phyloP scores from a whole-genome alignment of 2,329 filamentous ascomycete species.

The Pestalotiopsis sp. region DNA sequence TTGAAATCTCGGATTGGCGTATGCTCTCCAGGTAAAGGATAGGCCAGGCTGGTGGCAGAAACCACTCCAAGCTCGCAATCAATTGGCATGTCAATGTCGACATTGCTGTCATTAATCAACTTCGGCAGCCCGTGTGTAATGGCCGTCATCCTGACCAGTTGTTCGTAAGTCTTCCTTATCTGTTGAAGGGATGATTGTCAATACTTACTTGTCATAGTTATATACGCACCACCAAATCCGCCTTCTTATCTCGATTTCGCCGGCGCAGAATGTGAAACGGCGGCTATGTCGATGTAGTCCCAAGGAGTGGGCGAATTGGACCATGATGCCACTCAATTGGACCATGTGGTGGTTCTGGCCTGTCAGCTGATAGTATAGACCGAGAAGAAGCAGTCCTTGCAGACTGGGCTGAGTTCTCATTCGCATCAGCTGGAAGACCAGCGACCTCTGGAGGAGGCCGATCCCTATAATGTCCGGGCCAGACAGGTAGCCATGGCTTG shows the following conservation, averaged over 20 bases:
- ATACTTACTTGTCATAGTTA: background rate
- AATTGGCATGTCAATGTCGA: constrained; percentile 6
- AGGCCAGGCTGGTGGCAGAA: background rate
- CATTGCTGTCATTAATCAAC: background rate
- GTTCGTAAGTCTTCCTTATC: background rate
- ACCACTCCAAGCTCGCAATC: constrained; percentile 2
- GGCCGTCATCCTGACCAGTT: background rate
- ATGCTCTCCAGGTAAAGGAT: constrained; percentile 8
- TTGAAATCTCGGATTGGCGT: constrained; percentile 5
- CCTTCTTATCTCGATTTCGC: constrained; percentile 2
- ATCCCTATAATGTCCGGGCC: background rate
- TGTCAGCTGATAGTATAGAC: constrained; percentile 1
- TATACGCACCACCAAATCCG: constrained; percentile 11
- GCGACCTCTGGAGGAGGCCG: background rate
- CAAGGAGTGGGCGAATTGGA: background rate
- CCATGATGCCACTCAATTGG: background rate
- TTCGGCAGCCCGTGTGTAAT: constrained; percentile 3
- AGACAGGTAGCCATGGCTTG: background rate
- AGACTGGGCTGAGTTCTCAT: background rate
- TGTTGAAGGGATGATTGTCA: too few relatives aligned
- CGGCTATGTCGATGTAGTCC: constrained; percentile 7
- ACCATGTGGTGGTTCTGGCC: background rate
- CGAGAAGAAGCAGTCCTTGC: background rate
- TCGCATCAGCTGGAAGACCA: background rate
- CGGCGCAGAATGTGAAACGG: constrained; percentile 4